Base-by-base conservation (phyloP, 129 eudicot species). In the Arctium minus region DNA sequence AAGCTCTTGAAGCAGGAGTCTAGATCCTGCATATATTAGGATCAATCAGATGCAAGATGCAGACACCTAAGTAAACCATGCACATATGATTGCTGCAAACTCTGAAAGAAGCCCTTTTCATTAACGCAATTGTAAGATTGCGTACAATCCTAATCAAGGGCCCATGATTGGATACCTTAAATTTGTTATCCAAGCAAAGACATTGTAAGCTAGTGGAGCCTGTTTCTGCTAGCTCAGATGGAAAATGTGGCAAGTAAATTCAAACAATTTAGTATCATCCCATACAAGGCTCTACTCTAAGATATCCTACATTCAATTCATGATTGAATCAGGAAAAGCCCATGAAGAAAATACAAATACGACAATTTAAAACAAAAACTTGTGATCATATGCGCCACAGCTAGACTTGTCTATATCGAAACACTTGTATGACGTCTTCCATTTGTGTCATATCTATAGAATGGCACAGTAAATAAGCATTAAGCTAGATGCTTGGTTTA, bases 1-100 rank as follows among this genome's bases (percentile, higher is more conserved):
- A 86, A 96, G 97, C 77, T 96, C 91, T 83, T 86, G 90, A 77
- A 96, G 78, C 77, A 93, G 86, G 89, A 96, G 97, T 83, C 90
- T 79, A 74, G 97, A 96, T 82, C 97, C 97, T 92, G 81, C 60
- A 83, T 73, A 69, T 2, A 64, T 50, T 2, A 73, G 17, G 72
- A 35, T 4, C 27, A 37, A 72, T 17, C 33, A 80, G 75, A 39
- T n/a, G 31, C 36, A 1, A 44, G 53, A 44, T 44, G 53, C 15
- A 44, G 53, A 44, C 9, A 44, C 53, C 53, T 44, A 44, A 1
- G 53, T 44, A 8, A 42, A 44, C 53, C 13, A 44, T 44, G 53
- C 53, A 44, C 53, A 9, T 44, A 9, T 44, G 53, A 44, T 9
- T 44, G 9, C 13, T 44, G 53, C 69, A 64, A 31, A 15, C 27